Evolutionary conservation across 2,329 filamentous ascomycete species (phyloP).

Genomic region (Clonostachys chloroleuca): DNA sequence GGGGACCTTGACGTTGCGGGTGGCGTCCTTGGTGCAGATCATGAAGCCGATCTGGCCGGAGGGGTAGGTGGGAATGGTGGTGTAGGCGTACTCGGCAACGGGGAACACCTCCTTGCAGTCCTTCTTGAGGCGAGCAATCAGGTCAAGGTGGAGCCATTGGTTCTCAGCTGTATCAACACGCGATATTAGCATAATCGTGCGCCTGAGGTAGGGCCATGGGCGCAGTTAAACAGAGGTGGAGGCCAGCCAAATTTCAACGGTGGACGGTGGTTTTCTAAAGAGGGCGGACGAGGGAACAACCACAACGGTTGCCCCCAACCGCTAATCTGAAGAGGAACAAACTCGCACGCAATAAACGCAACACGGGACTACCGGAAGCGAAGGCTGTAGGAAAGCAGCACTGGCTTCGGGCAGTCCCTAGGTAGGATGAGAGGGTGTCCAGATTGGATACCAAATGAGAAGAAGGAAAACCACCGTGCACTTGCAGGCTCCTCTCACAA

Average conservation of each 20-base stretch:
- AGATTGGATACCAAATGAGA: not conserved
- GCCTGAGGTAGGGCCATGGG: no score
- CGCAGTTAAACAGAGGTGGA: no score
- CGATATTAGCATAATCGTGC: not conserved
- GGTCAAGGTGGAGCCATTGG: slow-evolving; percentile 94
- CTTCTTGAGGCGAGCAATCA: slow-evolving; percentile 95
- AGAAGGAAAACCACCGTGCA: not conserved
- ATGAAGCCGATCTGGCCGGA: slow-evolving; percentile 99
- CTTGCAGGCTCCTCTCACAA: slow-evolving; percentile 2
- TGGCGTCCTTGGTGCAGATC: slow-evolving; percentile 96
- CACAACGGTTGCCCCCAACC: no score
- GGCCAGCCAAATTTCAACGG: no score
- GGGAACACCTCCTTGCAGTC: slow-evolving; percentile 97
- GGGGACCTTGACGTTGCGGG: slow-evolving; percentile 78
- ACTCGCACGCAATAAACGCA: slow-evolving; percentile 7
- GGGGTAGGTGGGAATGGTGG: slow-evolving; percentile 98
- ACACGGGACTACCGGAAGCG: slow-evolving; percentile 29
- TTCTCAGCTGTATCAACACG: slow-evolving; percentile 72
- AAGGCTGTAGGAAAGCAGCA: slow-evolving; percentile 28
- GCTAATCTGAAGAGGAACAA: no score
- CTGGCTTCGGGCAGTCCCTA: slow-evolving; percentile 29
- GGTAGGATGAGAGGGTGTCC: slow-evolving; percentile 14
- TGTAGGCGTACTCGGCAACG: slow-evolving; percentile 96
- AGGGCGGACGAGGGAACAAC: no score
- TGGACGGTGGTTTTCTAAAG: no score